Conservation (phyloP, 2,329 filamentous ascomycete species). For the Aspergillus niger region DNA sequence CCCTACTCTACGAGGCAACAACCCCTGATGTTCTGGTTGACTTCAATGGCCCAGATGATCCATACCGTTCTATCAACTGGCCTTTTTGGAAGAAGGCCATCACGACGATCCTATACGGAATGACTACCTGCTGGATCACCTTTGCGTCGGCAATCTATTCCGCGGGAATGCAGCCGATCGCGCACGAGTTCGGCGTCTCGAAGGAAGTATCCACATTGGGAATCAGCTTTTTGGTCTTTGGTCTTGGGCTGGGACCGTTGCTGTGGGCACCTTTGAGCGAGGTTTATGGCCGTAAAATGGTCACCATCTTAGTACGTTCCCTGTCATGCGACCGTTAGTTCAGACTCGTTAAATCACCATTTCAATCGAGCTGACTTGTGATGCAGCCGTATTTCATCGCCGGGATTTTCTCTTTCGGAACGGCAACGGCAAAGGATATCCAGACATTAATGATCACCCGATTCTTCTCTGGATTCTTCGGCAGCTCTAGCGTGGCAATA, state of each 20-base stretch:
- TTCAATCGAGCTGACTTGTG: neutral
- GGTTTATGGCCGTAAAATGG: neutral
- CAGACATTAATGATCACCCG: neutral
- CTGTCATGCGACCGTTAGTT: neutral
- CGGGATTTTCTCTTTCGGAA: neutral
- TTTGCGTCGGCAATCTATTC: neutral
- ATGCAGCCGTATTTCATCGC: neutral
- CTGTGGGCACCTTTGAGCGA: neutral
- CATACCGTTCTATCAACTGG: neutral
- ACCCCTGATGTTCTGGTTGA: neutral
- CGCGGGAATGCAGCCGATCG: neutral
- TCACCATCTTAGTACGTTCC: neutral
- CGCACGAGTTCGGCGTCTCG: neutral
- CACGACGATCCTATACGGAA: neutral
- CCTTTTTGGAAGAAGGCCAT: neutral
- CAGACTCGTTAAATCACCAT: neutral
- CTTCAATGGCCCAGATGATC: neutral
- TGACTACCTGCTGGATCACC: slow-evolving; percentile 1
- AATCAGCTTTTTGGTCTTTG: neutral
- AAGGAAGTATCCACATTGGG: neutral
- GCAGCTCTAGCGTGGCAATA: neutral
- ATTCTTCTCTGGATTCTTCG: neutral
- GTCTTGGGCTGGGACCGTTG: neutral
- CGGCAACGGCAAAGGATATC: neutral
- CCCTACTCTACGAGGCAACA: neutral